These are phyloP conservation scores for Sporothrix euskadiensis DNA, from an alignment of 2,329 filamentous ascomycete genomes.

Conservation along the genomic window DNA sequence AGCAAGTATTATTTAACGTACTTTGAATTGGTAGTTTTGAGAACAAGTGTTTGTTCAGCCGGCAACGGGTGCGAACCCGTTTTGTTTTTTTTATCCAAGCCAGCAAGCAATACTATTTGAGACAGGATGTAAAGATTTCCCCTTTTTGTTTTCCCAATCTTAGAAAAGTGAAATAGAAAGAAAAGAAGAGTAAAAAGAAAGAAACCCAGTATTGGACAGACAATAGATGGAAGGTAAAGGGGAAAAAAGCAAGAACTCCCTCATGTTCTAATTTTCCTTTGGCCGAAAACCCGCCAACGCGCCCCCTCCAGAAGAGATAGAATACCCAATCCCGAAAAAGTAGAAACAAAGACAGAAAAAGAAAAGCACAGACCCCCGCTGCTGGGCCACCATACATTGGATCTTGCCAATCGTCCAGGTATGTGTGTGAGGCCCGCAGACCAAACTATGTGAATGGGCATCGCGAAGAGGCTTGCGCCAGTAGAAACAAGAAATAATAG, in stretches of 20 bases:
- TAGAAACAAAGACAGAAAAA: background rate
- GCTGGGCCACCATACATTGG: background rate
- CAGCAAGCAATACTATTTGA: slow-evolving; percentile 5
- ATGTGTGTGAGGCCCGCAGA: background rate
- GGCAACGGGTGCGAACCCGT: background rate
- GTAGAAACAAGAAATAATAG: background rate
- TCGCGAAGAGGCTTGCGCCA: background rate
- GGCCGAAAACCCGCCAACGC: background rate
- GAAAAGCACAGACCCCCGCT: background rate
- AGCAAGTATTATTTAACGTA: background rate
- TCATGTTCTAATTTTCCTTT: background rate
- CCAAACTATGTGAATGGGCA: background rate
- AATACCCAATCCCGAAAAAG: background rate
- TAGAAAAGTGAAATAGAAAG: background rate
- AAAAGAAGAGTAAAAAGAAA: background rate
- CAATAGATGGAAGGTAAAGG: background rate
- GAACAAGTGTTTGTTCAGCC: background rate
- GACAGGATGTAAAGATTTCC: background rate
- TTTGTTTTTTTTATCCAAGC: background rate
- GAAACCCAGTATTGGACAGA: background rate
- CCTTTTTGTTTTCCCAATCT: background rate
- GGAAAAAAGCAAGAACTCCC: slow-evolving; percentile 4
- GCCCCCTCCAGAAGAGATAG: background rate
- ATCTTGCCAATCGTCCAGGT: background rate
- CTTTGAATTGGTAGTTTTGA: background rate